Percentiles rank a stretch among this genome's conserved stretches.
These are phyloP conservation scores for Kurtzmaniella cleridarum DNA, from an alignment of 805 yeast genomes.

Conservation along the genomic window DNA sequence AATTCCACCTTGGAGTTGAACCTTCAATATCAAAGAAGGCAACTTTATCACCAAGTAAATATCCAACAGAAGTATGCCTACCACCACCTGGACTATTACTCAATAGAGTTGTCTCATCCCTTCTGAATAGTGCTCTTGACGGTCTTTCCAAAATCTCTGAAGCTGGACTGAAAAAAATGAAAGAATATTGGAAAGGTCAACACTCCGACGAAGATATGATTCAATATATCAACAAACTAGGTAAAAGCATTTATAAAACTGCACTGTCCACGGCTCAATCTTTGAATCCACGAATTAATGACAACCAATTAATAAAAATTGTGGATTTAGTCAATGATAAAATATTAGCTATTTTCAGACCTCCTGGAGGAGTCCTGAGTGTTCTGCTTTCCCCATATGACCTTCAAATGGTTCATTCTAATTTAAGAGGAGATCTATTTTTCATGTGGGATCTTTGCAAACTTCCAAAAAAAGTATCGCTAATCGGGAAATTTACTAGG, in stretches of 20 bases:
- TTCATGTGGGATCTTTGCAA: constrained; percentile 60
- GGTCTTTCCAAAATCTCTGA: constrained; percentile 45
- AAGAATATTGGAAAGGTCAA: constrained; percentile 23
- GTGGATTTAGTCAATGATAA: constrained; percentile 41
- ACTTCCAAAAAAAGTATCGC: constrained; percentile 43
- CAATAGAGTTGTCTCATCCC: constrained; percentile 41
- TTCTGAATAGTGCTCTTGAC: constrained; percentile 52
- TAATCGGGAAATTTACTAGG: constrained; percentile 53
- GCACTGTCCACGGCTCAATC: constrained; percentile 23
- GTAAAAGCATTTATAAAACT: constrained; percentile 29
- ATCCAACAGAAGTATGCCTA: constrained; percentile 41
- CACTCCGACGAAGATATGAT: constrained; percentile 7
- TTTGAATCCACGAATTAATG: constrained; percentile 18
- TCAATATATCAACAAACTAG: constrained; percentile 21
- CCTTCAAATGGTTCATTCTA: constrained; percentile 47
- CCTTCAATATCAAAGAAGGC: neutral
- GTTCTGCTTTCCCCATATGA: constrained; percentile 61
- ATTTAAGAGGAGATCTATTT: constrained; percentile 55
- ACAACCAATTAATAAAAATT: constrained; percentile 37
- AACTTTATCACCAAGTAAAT: neutral
- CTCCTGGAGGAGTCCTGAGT: constrained; percentile 58
- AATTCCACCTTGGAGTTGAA: neutral
- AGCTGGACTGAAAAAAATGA: constrained; percentile 41
- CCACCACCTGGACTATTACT: constrained; percentile 44
- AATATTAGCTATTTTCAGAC: constrained; percentile 41